Evolutionary conservation across 2,329 filamentous ascomycete species (phyloP).

Genomic region (Dothistroma pini): DNA sequence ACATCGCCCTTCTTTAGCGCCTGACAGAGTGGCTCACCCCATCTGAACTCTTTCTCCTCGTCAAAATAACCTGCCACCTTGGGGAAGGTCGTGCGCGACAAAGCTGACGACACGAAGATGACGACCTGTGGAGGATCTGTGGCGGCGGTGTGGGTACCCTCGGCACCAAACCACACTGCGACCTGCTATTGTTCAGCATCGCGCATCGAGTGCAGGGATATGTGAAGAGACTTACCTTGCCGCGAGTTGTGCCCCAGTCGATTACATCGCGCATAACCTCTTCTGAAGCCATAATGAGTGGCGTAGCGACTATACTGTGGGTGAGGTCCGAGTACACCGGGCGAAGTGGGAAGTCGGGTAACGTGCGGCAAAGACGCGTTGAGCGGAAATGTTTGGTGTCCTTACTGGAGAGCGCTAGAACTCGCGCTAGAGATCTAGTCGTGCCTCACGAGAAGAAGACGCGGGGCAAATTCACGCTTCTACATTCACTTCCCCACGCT

Average conservation of each 20-base stretch:
- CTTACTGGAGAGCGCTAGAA: background rate
- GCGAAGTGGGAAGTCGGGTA: background rate
- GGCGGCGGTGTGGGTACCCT: background rate
- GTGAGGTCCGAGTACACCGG: background rate
- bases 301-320: background rate
- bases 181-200: background rate
- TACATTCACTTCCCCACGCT: background rate
- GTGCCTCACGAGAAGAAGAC: background rate
- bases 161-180: background rate
- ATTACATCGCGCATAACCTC: background rate
- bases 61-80: background rate
- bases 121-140: background rate
- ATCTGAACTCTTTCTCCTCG: background rate
- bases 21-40: background rate
- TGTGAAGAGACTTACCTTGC: background rate
- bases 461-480: background rate
- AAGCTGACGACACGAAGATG: background rate
- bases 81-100: background rate
- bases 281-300: background rate
- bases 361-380: background rate
- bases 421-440: background rate
- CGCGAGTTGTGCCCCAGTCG: background rate
- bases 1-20: background rate
- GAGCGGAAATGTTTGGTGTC: background rate
- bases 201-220: background rate